These are phyloP conservation scores for Dendrobium catenatum DNA, from an alignment of 106 monocot species.

Conservation along the genomic window DNA sequence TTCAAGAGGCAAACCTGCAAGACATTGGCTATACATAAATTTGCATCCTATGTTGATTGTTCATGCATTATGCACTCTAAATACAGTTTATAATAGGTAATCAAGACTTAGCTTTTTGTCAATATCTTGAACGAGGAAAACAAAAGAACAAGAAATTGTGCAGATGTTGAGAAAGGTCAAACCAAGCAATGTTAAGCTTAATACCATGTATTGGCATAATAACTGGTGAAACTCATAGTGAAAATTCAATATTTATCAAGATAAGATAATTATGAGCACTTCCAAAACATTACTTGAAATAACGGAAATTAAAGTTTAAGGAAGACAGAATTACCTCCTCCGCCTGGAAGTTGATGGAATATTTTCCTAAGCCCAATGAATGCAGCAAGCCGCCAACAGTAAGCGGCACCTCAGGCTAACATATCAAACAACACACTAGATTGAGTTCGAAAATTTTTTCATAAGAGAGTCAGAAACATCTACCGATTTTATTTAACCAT, in stretches of 20 bases:
- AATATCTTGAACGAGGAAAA: not conserved
- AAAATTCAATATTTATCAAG: not conserved
- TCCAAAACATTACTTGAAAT: not conserved
- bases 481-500: not conserved
- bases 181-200: not conserved
- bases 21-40: not conserved
- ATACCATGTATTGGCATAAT: not conserved
- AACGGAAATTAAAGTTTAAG: not conserved
- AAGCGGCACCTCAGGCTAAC: conserved; percentile 46
- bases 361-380: conserved; percentile 76
- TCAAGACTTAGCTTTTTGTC: not conserved
- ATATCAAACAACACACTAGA: conserved; percentile 12
- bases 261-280: not conserved
- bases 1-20: not conserved
- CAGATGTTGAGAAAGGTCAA: not conserved
- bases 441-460: not conserved
- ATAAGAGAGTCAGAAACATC: not conserved
- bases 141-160: not conserved
- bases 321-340: conserved; percentile 61
- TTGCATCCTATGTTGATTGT: not conserved
- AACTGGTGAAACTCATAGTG: not conserved
- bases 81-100: not conserved
- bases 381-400: conserved; percentile 60
- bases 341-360: conserved; percentile 81
- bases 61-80: not conserved